Conservation (phyloP, 129 eudicot species). For the Artemisia annua region DNA sequence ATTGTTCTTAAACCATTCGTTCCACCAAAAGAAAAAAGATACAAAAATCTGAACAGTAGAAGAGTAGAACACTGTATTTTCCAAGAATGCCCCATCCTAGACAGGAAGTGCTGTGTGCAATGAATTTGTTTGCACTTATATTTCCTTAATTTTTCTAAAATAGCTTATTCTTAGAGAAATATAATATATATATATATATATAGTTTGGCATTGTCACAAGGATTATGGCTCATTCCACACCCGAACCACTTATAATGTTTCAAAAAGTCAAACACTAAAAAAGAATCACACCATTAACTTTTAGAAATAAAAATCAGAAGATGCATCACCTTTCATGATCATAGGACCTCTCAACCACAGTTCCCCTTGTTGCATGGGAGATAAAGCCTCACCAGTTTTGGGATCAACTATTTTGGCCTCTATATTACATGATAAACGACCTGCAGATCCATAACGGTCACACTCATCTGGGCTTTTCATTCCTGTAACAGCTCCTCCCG, state of each 20-base stretch:
- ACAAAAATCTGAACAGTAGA: not conserved
- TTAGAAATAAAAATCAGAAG: constrained; percentile 2
- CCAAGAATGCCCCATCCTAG: not conserved
- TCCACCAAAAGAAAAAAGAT: not conserved
- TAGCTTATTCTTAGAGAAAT: not conserved
- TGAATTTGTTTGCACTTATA: not conserved
- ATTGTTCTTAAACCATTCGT: constrained; percentile 6
- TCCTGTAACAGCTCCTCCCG: constrained; percentile 62
- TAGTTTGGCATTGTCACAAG: not conserved
- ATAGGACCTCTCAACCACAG: constrained; percentile 85
- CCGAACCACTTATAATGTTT: not conserved
- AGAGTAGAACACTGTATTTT: not conserved
- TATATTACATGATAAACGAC: constrained; percentile 56
- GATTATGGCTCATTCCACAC: not conserved
- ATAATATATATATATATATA: too few species aligned
- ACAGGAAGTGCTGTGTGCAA: not conserved
- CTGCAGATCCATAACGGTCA: constrained; percentile 64
- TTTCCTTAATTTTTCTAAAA: not conserved
- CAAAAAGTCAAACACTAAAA: not conserved
- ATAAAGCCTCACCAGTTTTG: constrained; percentile 63
- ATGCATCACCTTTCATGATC: constrained; percentile 79
- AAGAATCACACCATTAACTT: not conserved
- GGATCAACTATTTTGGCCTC: constrained; percentile 96
- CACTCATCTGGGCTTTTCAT: constrained; percentile 61
- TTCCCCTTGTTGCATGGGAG: constrained; percentile 81